Percentiles rank a stretch among this genome's conserved stretches.
Evolutionary conservation across 2,329 filamentous ascomycete genomes (phyloP).

Genomic region (Aspergillus neotritici): DNA sequence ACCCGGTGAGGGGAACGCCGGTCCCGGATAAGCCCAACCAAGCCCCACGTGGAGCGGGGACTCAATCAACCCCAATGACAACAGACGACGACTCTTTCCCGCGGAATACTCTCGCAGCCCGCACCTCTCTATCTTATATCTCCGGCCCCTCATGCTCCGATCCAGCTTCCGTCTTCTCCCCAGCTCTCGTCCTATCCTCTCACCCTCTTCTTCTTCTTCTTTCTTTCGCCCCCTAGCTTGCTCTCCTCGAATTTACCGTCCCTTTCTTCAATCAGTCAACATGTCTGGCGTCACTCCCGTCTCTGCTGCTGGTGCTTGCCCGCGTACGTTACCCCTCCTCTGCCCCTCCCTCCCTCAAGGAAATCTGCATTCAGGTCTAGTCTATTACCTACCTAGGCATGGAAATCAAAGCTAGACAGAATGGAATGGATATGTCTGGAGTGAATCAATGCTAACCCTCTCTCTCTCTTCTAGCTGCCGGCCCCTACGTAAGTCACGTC

Average conservation of each 20-base stretch:
- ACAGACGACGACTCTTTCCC: constrained; percentile 12
- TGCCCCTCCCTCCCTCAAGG: too few species aligned
- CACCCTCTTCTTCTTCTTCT: constrained; percentile 4
- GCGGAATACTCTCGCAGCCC: constrained; percentile 12
- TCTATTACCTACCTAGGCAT: not conserved
- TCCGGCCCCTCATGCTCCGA: constrained; percentile 20
- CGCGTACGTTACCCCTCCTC: constrained; percentile 33
- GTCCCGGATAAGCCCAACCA: too few species aligned
- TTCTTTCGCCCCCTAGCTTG: constrained; percentile 10
- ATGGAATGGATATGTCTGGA: not conserved
- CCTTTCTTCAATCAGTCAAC: constrained; percentile 15
- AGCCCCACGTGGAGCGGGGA: constrained; percentile 3
- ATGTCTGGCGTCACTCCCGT: constrained; percentile 39
- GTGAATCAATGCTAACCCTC: constrained; percentile 5
- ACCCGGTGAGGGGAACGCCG: too few species aligned
- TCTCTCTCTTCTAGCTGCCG: constrained; percentile 27
- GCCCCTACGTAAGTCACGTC: constrained; percentile 38
- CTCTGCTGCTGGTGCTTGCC: constrained; percentile 41
- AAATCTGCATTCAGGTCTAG: too few species aligned
- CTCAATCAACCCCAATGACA: not conserved
- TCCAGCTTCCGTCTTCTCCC: constrained; percentile 18
- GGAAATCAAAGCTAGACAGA: not conserved
- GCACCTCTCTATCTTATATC: constrained; percentile 7
- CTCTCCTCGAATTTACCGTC: constrained; percentile 6
- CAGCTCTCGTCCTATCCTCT: constrained; percentile 13